Base-by-base conservation (phyloP, 345 rosid species). In the Rhizophora apiculata region DNA sequence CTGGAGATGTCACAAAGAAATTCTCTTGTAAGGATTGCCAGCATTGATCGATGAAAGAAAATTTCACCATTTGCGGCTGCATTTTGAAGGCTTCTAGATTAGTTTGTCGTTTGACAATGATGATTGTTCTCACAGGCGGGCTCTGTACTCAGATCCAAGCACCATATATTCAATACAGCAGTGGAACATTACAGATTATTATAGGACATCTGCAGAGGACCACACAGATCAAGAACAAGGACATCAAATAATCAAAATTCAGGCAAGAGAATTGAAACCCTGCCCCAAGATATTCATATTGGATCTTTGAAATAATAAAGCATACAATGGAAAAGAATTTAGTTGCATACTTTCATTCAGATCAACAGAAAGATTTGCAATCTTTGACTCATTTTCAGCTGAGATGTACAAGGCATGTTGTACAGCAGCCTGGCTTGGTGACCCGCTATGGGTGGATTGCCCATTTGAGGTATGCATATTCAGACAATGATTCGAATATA, bases 271-370 rank as follows among this genome's bases (percentile, higher is more conserved):
- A 30, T 26, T n/a, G 21, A 65, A 63, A 26, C 53, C 8, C 18
- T 7, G 21, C 16, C 9, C 9, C 39, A n/a, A 11, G 6, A 54
- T 66, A 53, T 34, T 24, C 49, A 18, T 9, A 31, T 8, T 27
- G 36, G 43, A 52, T 2, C 39, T 27, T 19, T 43, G 18, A 43
- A 43, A 43, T 13, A 13, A 62, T 36, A 52, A 51, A 61, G 37
- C 3, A 26, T 6, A 18, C 37, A 19, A 46, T 57, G 22, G 62
- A 49, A 72, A 37, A 60, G 49, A 36, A 24, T 53, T 59, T 43
- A 51, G 3, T 7, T 24, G 63, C 62, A 30, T 78, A 86, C 93
- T 91, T 85, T 84, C 82, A 67, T 85, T 85, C 49, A 87, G 85
- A 85, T 88, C 89, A 73, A 86, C 86, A 56, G 86, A 74, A 63